Conservation (phyloP, 2,329 filamentous ascomycete genomes). For the Cordyceps militaris region DNA sequence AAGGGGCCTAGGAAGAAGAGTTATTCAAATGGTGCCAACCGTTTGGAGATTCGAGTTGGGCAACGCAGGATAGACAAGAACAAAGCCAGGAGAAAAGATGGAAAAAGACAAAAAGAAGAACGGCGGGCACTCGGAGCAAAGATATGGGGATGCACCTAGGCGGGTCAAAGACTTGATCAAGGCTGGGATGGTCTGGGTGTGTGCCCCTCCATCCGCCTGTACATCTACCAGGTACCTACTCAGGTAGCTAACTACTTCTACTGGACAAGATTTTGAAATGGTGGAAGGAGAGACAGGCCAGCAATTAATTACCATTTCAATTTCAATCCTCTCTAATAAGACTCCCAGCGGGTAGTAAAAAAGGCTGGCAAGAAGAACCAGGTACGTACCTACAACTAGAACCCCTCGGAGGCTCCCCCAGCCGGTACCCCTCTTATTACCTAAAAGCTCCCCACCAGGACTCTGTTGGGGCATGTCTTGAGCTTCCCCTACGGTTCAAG, state of each 20-base stretch:
- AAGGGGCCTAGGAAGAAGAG: conserved; percentile 1
- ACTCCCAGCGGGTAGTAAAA: too few species aligned
- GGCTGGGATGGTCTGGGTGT: neutral
- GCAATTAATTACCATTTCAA: too few species aligned
- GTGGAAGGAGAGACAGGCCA: too few species aligned
- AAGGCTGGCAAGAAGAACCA: too few species aligned
- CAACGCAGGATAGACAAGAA: neutral
- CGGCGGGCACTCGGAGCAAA: conserved; percentile 10
- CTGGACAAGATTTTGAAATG: too few species aligned
- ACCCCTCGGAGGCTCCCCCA: neutral
- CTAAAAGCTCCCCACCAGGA: neutral
- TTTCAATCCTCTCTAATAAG: too few species aligned
- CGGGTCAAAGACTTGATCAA: neutral
- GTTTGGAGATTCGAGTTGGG: neutral
- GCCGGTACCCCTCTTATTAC: neutral
- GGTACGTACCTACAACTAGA: too few species aligned
- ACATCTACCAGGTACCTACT: too few species aligned
- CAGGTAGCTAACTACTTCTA: too few species aligned
- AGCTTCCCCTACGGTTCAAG: neutral
- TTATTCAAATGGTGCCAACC: neutral
- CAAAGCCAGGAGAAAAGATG: neutral
- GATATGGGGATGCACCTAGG: conserved; percentile 3
- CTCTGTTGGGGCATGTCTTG: neutral
- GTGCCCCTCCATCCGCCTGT: conserved; percentile 8
- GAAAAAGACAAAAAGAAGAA: conserved; percentile 1